phyloP scores from a whole-genome alignment of 441 rosid species.

The Croton laevigatus region DNA sequence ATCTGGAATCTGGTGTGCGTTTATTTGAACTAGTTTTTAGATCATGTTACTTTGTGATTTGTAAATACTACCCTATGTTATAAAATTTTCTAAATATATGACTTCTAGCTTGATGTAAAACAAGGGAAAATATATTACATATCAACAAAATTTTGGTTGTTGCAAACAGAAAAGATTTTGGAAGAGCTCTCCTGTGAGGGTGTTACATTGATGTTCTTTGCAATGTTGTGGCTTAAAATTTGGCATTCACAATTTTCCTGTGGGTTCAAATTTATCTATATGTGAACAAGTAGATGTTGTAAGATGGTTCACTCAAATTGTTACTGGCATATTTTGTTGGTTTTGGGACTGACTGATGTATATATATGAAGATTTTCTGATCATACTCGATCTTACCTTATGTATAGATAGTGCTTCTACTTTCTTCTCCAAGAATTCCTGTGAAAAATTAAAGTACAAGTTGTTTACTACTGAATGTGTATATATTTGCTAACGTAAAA shows the following conservation, averaged over 20 bases:
- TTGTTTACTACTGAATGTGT: too few relatives aligned
- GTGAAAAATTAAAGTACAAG: neutral
- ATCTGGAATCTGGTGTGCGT: neutral
- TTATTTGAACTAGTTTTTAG: neutral
- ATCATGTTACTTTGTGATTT: constrained; percentile 9
- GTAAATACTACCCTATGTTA: neutral
- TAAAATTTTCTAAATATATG: neutral
- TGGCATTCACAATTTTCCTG: neutral
- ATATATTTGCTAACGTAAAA: too few relatives aligned
- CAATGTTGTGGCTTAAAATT: neutral
- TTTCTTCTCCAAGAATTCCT: neutral
- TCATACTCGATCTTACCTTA: neutral
- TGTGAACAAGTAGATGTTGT: neutral
- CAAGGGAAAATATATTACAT: neutral
- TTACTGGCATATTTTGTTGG: neutral
- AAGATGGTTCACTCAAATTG: neutral
- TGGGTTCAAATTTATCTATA: neutral
- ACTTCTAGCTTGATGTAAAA: neutral
- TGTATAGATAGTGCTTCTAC: neutral
- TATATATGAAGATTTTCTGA: too few relatives aligned
- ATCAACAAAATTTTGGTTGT: neutral
- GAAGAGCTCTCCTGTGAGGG: neutral
- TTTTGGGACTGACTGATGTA: too few relatives aligned
- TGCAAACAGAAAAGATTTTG: neutral
- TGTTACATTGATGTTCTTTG: neutral